Evolutionary conservation across 2,329 filamentous ascomycete genomes (phyloP).

Genomic region (Arthrobotrys sinensis): DNA sequence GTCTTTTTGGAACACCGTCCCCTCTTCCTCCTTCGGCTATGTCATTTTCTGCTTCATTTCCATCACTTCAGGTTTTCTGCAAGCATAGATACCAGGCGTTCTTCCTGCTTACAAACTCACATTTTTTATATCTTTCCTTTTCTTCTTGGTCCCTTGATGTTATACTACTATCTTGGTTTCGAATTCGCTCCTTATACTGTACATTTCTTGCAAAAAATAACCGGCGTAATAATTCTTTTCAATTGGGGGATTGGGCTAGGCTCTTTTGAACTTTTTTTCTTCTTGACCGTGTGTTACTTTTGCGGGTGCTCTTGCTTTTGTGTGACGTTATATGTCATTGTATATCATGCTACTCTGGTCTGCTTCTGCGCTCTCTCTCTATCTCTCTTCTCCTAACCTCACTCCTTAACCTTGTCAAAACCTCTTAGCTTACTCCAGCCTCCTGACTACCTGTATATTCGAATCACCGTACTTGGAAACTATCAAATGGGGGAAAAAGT

Average conservation of each 20-base stretch:
- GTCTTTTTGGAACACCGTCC: conserved; percentile 18
- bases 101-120: conserved; percentile 56
- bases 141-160: conserved; percentile 7
- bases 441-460: conserved; percentile 17
- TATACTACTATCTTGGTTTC: conserved; percentile 39
- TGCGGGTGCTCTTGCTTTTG: conserved; percentile 24
- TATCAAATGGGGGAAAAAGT: conserved; percentile 31
- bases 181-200: conserved; percentile 62
- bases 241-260: conserved; percentile 63
- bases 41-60: conserved; percentile 18
- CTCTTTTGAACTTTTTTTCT: conserved; percentile 51
- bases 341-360: conserved; percentile 37
- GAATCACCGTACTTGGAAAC: background rate
- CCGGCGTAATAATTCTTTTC: conserved; percentile 63
- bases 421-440: conserved; percentile 1
- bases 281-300: conserved; percentile 38
- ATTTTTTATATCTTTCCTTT: conserved; percentile 31
- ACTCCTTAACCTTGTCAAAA: conserved; percentile 20
- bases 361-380: conserved; percentile 10
- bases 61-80: conserved; percentile 24
- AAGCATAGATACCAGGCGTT: conserved; percentile 60
- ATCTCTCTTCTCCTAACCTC: conserved; percentile 13
- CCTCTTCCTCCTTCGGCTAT: conserved; percentile 4
- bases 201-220: conserved; percentile 61
- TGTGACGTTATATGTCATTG: conserved; percentile 22